Conservation (phyloP, 768 basidiomycete species). For the Cubamyces sp. region DNA sequence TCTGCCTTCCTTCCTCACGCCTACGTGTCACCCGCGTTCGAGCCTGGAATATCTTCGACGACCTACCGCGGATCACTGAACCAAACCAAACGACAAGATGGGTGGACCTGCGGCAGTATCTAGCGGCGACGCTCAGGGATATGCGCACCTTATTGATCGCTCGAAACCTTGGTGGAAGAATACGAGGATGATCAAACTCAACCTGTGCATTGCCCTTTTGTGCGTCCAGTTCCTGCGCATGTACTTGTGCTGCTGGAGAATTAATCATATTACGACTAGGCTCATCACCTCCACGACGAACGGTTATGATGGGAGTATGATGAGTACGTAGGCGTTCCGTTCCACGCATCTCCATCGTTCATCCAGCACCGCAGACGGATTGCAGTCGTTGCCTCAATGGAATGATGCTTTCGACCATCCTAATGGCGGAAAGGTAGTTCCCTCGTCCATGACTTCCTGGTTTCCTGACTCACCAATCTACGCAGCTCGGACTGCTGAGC, state of each 20-base stretch:
- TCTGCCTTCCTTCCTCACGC: slow-evolving; percentile 17
- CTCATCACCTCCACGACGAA: slow-evolving; percentile 42
- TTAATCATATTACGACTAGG: slow-evolving; percentile 20
- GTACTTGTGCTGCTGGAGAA: not conserved
- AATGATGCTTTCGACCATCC: slow-evolving; percentile 38
- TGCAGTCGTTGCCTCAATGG: slow-evolving; percentile 45
- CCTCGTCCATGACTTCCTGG: not conserved
- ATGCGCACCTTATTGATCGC: slow-evolving; percentile 29
- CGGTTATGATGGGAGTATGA: slow-evolving; percentile 46
- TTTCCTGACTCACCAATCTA: not conserved
- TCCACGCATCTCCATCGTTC: not conserved
- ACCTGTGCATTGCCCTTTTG: slow-evolving; percentile 37
- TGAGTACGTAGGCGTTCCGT: slow-evolving; percentile 35
- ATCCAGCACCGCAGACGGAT: slow-evolving; percentile 34
- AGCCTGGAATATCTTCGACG: not conserved
- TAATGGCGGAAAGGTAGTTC: slow-evolving; percentile 33
- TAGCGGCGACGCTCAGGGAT: slow-evolving; percentile 21
- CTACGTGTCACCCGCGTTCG: slow-evolving; percentile 1
- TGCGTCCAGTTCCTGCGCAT: slow-evolving; percentile 13
- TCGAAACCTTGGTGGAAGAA: slow-evolving; percentile 32
- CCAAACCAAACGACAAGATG: slow-evolving; percentile 21
- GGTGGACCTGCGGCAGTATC: slow-evolving; percentile 33
- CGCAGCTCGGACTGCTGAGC: slow-evolving; percentile 40
- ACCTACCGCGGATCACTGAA: not conserved
- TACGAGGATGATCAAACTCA: slow-evolving; percentile 31